Evolutionary conservation across 192 early-diverging fungal genomes (phyloP).

Genomic region (Chytriomyces sp.): DNA sequence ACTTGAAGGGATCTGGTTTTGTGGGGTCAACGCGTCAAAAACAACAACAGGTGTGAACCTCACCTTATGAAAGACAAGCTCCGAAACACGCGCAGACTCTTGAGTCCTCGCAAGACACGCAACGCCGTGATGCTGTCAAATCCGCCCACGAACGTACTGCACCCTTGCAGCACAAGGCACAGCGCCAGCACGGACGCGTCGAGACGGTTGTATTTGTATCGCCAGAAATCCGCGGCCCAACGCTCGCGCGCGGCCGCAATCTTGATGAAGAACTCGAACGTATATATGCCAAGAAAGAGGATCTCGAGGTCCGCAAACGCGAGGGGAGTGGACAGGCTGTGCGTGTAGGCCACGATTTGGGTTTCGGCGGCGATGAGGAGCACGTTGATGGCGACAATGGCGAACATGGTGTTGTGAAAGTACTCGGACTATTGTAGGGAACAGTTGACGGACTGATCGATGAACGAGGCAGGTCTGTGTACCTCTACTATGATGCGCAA

Average conservation of each 20-base stretch:
- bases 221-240: conserved; percentile 25
- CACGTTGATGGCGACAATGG: conserved; percentile 11
- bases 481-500: too few relatives aligned
- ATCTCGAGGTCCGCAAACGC: conserved; percentile 17
- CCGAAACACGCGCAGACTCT: conserved; percentile 14
- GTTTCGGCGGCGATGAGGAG: conserved; percentile 14
- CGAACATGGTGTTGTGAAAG: conserved; percentile 13
- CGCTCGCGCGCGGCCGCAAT: not conserved
- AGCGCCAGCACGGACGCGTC: conserved; percentile 16
- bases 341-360: not conserved
- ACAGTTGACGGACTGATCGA: too few relatives aligned
- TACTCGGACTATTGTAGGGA: conserved; percentile 8
- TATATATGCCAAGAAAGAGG: conserved; percentile 20
- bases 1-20: conserved; percentile 42
- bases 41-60: not conserved
- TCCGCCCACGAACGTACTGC: not conserved
- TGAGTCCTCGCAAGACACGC: not conserved
- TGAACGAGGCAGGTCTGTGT: too few relatives aligned
- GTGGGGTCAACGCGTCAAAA: not conserved
- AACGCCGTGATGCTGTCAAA: not conserved
- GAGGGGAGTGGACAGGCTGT: not conserved
- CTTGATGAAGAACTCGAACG: conserved; percentile 20
- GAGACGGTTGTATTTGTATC: conserved; percentile 13
- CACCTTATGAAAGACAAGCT: conserved; percentile 12
- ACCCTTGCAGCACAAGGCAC: not conserved